Evolutionary conservation across 2,329 filamentous ascomycete genomes (phyloP).

Genomic region (Verticillium klebahnii): DNA sequence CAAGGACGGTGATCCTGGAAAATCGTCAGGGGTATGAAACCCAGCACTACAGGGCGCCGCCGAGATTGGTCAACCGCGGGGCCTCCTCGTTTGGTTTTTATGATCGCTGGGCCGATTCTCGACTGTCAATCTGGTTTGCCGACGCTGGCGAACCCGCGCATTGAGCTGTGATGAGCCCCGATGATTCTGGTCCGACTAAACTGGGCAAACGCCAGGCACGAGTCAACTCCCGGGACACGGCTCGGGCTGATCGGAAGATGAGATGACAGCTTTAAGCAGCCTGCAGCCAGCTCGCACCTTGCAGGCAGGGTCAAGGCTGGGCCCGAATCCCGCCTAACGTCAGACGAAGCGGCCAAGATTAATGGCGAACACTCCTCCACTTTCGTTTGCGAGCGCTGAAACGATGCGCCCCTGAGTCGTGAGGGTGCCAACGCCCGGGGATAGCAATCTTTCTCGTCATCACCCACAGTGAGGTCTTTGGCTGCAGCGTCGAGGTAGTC

Average conservation of each 20-base stretch:
- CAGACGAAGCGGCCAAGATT: background rate
- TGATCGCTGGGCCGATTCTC: background rate
- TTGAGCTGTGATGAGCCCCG: background rate
- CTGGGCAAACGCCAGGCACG: background rate
- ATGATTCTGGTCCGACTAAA: background rate
- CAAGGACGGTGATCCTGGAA: background rate
- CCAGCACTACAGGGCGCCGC: background rate
- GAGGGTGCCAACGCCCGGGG: background rate
- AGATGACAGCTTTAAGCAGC: background rate
- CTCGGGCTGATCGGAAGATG: background rate
- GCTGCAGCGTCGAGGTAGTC: background rate
- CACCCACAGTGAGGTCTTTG: background rate
- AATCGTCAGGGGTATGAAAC: background rate
- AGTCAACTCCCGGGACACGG: background rate
- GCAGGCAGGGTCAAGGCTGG: background rate
- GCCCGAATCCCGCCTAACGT: background rate
- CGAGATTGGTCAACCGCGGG: background rate
- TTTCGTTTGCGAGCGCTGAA: background rate
- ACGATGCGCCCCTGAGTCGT: background rate
- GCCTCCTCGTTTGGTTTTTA: background rate
- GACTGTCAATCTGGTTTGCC: background rate
- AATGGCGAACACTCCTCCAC: background rate
- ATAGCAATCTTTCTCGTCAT: background rate
- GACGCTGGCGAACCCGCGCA: background rate
- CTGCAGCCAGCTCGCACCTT: background rate